Percentiles rank a stretch among this genome's conserved stretches.
These are phyloP conservation scores for Salix brachista DNA, from an alignment of 345 rosid genomes.

Conservation along the genomic window DNA sequence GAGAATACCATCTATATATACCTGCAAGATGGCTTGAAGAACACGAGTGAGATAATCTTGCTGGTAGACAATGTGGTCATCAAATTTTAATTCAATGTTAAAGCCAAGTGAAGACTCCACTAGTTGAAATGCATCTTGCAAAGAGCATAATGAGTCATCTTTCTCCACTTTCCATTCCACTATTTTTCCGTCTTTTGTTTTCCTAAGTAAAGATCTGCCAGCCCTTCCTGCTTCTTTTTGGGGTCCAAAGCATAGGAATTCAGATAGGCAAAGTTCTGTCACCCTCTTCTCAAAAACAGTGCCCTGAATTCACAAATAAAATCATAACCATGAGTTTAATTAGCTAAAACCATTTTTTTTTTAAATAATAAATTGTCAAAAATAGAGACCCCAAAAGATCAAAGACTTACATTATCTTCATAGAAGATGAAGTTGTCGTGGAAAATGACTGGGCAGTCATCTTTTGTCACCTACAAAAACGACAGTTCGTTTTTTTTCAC, in stretches of 20 bases:
- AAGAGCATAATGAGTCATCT: conserved; percentile 73
- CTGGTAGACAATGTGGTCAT: conserved; percentile 63
- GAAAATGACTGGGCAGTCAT: conserved; percentile 89
- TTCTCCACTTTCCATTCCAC: conserved; percentile 59
- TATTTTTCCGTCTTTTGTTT: conserved; percentile 70
- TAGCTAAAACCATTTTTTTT: background rate
- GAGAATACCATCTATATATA: conserved; percentile 1
- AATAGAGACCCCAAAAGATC: background rate
- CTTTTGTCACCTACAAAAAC: conserved; percentile 83
- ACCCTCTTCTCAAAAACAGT: conserved; percentile 67
- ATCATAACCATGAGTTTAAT: background rate
- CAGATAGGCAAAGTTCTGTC: conserved; percentile 62
- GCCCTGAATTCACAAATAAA: conserved; percentile 41
- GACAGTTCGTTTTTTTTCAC: conserved; percentile 18
- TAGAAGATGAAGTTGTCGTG: conserved; percentile 79
- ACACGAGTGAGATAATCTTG: conserved; percentile 53
- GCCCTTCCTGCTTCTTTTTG: conserved; percentile 46
- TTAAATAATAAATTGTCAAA: background rate
- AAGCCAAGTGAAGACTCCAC: conserved; percentile 71
- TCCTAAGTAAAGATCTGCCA: conserved; percentile 61
- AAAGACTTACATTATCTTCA: conserved; percentile 63
- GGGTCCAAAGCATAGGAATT: conserved; percentile 70
- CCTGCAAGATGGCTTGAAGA: conserved; percentile 61
- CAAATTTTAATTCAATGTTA: conserved; percentile 89
- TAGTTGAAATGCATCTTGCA: conserved; percentile 71